Percentiles rank a stretch among this genome's conserved stretches.
These are phyloP conservation scores for Kluyveromyces sp. DNA, from an alignment of 1,139 yeast genomes.

Conservation along the genomic window DNA sequence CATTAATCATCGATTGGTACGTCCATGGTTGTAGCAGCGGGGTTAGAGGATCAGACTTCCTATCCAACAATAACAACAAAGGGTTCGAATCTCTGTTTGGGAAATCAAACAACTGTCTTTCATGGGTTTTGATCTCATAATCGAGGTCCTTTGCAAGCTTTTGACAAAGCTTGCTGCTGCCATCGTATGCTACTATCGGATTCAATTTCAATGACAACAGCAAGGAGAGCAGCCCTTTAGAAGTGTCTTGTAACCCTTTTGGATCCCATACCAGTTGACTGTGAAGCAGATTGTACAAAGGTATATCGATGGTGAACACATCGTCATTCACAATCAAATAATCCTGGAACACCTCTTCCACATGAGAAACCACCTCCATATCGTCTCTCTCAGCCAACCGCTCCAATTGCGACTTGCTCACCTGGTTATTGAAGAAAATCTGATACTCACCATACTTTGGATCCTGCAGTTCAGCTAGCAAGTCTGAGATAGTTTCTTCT, in stretches of 20 bases:
- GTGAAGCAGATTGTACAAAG: conserved; percentile 20
- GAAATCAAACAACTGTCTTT: conserved; percentile 60
- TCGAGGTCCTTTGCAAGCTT: conserved; percentile 67
- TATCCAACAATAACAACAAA: conserved; percentile 66
- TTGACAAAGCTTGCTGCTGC: conserved; percentile 38
- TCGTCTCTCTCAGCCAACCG: conserved; percentile 86
- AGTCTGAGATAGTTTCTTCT: conserved; percentile 50
- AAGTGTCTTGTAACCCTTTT: conserved; percentile 41
- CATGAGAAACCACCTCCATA: conserved; percentile 65
- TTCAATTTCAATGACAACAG: conserved; percentile 66
- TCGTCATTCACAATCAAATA: conserved; percentile 67
- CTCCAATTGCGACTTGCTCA: conserved; percentile 72
- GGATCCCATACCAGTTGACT: conserved; percentile 39
- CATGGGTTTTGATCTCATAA: conserved; percentile 50
- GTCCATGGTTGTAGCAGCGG: conserved; percentile 96
- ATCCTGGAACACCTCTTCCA: conserved; percentile 81
- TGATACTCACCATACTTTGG: conserved; percentile 80
- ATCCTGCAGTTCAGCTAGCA: conserved; percentile 58
- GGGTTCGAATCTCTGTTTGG: conserved; percentile 63
- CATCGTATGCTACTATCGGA: conserved; percentile 73
- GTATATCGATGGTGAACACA: conserved; percentile 46
- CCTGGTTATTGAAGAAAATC: conserved; percentile 66
- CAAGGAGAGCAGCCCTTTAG: conserved; percentile 54
- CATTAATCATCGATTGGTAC: conserved; percentile 96
- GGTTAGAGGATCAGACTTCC: conserved; percentile 86